Percentiles rank a stretch among this genome's conserved stretches.
These are phyloP conservation scores for Nepenthes mirabilis DNA, from an alignment of 148 eudicot genomes.

Conservation along the genomic window DNA sequence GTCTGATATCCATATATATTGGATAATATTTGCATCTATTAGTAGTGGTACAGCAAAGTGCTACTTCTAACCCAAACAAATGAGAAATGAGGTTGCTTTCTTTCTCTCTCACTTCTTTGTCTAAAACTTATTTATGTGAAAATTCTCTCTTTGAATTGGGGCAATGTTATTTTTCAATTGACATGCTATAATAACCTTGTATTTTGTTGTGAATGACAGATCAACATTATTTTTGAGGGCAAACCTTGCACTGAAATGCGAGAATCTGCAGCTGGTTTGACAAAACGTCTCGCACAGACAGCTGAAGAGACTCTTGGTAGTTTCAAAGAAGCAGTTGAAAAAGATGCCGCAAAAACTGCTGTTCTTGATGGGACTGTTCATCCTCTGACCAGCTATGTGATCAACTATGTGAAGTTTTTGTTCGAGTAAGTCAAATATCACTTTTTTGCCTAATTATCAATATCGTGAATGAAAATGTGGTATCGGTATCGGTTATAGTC, in stretches of 20 bases:
- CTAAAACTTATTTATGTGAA: not conserved
- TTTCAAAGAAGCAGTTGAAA: constrained; percentile 94
- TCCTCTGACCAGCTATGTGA: constrained; percentile 94
- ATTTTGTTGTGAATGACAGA: constrained; percentile 25
- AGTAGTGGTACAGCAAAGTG: no score
- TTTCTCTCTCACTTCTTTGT: no score
- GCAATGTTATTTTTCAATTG: not conserved
- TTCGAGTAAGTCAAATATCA: constrained; percentile 58
- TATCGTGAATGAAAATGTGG: no score
- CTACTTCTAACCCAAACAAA: no score
- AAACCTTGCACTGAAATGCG: constrained; percentile 64
- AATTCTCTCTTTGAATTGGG: not conserved
- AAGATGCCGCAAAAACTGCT: constrained; percentile 87
- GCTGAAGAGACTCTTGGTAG: constrained; percentile 84
- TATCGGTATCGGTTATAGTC: no score
- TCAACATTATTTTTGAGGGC: constrained; percentile 55
- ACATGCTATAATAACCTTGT: not conserved
- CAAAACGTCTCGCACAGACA: constrained; percentile 86
- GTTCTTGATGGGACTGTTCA: constrained; percentile 96
- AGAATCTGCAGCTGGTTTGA: constrained; percentile 54
- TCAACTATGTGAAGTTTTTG: constrained; percentile 87
- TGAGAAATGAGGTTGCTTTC: no score
- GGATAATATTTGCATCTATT: no score
- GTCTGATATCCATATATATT: no score
- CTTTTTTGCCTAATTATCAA: not conserved